Conservation (phyloP, 306 rosid genomes). For the Nissolia schottii region DNA sequence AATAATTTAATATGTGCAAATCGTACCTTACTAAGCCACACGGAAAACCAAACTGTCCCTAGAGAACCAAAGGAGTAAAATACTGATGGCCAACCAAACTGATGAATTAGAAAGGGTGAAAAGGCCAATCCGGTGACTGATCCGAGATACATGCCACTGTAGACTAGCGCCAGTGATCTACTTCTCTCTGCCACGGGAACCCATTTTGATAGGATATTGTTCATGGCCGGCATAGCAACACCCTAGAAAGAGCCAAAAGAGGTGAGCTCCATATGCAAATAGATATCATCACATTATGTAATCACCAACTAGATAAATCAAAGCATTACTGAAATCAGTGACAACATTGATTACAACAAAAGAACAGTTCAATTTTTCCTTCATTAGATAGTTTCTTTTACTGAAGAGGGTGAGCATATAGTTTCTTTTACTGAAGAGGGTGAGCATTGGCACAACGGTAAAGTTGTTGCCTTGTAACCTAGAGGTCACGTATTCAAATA, state of each 20-base stretch:
- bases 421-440: no score
- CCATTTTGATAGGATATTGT: slow-evolving; percentile 94
- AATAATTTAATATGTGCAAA: slow-evolving; percentile 11
- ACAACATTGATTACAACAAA: slow-evolving; percentile 12
- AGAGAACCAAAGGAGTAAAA: slow-evolving; percentile 95
- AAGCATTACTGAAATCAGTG: slow-evolving; percentile 9
- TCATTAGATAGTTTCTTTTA: not conserved
- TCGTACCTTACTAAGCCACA: slow-evolving; percentile 80
- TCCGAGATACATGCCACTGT: slow-evolving; percentile 99
- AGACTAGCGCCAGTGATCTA: slow-evolving; percentile 85
- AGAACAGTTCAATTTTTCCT: slow-evolving; percentile 4
- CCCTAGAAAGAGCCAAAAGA: slow-evolving; percentile 54
- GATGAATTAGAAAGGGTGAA: slow-evolving; percentile 86
- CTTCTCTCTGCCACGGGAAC: slow-evolving; percentile 97
- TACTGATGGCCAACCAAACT: slow-evolving; percentile 97
- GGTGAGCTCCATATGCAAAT: slow-evolving; percentile 1
- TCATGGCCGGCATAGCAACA: slow-evolving; percentile 99
- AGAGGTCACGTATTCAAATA: no score
- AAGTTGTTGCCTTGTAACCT: no score
- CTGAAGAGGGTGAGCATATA: no score
- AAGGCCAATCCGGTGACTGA: slow-evolving; percentile 97
- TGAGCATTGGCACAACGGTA: no score
- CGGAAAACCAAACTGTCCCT: slow-evolving; percentile 79
- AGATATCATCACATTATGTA: not conserved
- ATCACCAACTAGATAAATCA: not conserved